Evolutionary conservation across 176 grass and related monocot species (phyloP).

Genomic region (Aegilops speltoides): DNA sequence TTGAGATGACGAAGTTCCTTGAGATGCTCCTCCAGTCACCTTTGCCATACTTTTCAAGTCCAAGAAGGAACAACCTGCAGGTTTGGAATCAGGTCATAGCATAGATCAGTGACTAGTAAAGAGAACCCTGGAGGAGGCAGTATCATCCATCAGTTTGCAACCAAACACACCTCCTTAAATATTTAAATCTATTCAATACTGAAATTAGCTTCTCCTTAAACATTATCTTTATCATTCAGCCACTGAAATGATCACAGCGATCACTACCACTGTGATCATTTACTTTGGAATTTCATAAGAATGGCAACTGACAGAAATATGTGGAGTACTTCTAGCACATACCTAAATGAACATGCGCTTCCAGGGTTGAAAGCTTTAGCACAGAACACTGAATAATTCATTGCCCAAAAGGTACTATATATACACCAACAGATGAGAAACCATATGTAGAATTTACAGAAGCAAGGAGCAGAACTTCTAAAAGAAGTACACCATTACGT

Average conservation of each 20-base stretch:
- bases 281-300: neutral
- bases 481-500: neutral
- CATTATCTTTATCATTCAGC: neutral
- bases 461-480: neutral
- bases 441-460: neutral
- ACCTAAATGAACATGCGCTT: neutral
- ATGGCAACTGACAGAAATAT: neutral
- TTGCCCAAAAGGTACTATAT: neutral
- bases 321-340: neutral
- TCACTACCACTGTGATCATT: neutral
- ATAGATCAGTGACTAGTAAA: neutral
- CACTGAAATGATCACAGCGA: neutral
- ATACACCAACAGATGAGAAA: neutral
- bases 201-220: neutral
- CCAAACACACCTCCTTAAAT: neutral
- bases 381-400: conserved; percentile 3
- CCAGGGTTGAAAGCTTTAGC: conserved; percentile 4
- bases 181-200: neutral
- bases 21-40: conserved; percentile 99
- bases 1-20: conserved; percentile 95
- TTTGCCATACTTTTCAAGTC: conserved; percentile 95
- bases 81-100: conserved; percentile 23
- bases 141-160: neutral
- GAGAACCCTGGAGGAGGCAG: neutral
- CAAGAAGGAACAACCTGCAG: conserved; percentile 85